Percentiles rank a stretch among this genome's conserved stretches.
Conservation (phyloP, 1,284 basidiomycete species). For the Irpex sp. region DNA sequence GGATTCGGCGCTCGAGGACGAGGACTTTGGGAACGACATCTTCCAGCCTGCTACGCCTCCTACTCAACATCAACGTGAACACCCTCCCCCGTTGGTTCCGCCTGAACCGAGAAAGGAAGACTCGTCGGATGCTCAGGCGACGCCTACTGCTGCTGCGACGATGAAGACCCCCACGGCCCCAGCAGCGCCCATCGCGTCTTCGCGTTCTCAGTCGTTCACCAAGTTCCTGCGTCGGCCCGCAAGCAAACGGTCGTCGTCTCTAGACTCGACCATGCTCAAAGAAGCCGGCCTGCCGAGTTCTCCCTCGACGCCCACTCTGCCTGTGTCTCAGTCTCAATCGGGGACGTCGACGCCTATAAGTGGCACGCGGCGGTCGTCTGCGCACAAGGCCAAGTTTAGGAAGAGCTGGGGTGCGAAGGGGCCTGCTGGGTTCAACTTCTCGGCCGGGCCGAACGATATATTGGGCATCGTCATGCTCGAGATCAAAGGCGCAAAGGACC, state of each 20-base stretch:
- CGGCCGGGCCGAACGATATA: conserved; percentile 64
- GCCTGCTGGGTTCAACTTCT: conserved; percentile 58
- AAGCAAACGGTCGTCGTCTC: conserved; percentile 27
- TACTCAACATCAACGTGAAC: no score
- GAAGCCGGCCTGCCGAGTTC: conserved; percentile 11
- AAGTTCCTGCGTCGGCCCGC: conserved; percentile 29
- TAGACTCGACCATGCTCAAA: conserved; percentile 20
- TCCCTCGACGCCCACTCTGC: conserved; percentile 9
- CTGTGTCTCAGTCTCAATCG: conserved; percentile 4
- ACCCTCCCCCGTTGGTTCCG: not conserved
- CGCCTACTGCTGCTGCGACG: not conserved
- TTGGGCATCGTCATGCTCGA: conserved; percentile 88
- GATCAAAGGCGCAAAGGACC: conserved; percentile 67
- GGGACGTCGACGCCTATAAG: not conserved
- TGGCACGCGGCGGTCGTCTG: not conserved
- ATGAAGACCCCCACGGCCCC: conserved; percentile 8
- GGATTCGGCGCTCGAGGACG: conserved; percentile 31
- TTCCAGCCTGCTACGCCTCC: not conserved
- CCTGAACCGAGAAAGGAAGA: not conserved
- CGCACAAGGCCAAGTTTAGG: conserved; percentile 19
- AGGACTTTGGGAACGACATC: conserved; percentile 19
- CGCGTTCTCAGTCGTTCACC: conserved; percentile 25
- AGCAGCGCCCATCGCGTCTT: conserved; percentile 15
- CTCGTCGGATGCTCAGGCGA: not conserved
- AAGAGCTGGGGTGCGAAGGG: conserved; percentile 25